Base-by-base conservation (phyloP, 805 yeast species). In the Schizosaccharomyces osmophilus region DNA sequence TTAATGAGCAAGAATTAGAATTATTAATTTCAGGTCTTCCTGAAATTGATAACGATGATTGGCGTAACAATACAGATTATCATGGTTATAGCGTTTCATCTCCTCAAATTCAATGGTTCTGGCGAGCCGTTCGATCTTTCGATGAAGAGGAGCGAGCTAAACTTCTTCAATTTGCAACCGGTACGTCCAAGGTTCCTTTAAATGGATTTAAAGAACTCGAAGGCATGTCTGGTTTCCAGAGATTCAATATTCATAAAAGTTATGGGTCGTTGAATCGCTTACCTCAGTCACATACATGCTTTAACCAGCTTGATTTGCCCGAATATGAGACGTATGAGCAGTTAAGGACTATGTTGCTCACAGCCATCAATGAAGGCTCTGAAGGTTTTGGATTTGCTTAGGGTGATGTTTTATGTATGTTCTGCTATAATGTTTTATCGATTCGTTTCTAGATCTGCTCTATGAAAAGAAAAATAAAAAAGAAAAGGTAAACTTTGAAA, bases 81-180 rank as follows among this genome's bases (percentile, higher is more conserved):
- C 83, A 79, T 59, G 90, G 88, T 69, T 93, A 90, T 70, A 79
- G 87, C 0, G 78, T 89, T 0, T 78, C 85, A 1, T 85, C 95
- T 1, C 82, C 86, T 39, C 97, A 89, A 69, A 83, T 93, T 62
- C 88, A 84, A 68, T 90, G 97, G 86, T 93, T 93, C 73, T 93
- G 99, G 99, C 78, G 97, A 69, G 95, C 97, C 0, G 96, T 93
- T 15, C 81, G 87, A 67, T 86, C 97, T 0, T 93, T 93, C 73
- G 96, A 87, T 68, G 79, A 79, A 19, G 98, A 93, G 70, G 97
- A 93, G 69, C 78, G 95, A 59, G 99, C 98, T 8, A 89, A 88
- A 69, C 73, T 93, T 65, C 74, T 93, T 63, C 99, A 93, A 65
- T 93, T 93, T 75, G 90, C 94, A 1, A 93, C 99, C 0, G 99